A percentile compares a stretch with the other conserved stretches of the same genome.
These are phyloP conservation scores for Letharia columbiana DNA, from an alignment of 495 filamentous ascomycete genomes.

Conservation along the genomic window DNA sequence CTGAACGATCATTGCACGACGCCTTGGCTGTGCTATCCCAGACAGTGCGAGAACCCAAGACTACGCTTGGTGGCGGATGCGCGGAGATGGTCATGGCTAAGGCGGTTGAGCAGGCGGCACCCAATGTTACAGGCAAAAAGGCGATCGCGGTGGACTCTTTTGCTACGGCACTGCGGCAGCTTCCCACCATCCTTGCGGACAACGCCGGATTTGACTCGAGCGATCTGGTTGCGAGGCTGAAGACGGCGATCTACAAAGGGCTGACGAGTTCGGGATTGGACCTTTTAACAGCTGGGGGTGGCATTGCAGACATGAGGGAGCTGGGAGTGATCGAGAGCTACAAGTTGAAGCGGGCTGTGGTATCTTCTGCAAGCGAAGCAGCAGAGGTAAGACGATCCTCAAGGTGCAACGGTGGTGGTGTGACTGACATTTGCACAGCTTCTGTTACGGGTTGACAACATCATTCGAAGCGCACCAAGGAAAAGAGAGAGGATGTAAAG, in stretches of 20 bases:
- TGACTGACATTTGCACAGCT: slow-evolving; percentile 40
- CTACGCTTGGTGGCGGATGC: slow-evolving; percentile 89
- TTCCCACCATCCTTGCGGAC: slow-evolving; percentile 94
- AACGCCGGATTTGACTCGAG: slow-evolving; percentile 94
- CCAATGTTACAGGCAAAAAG: slow-evolving; percentile 93
- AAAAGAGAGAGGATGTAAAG: slow-evolving; percentile 62
- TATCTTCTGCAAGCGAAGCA: slow-evolving; percentile 88
- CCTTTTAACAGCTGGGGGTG: slow-evolving; percentile 79
- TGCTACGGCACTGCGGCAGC: slow-evolving; percentile 76
- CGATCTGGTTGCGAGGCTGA: slow-evolving; percentile 82
- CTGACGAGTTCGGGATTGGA: slow-evolving; percentile 88
- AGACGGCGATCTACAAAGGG: slow-evolving; percentile 88
- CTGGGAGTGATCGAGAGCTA: slow-evolving; percentile 97
- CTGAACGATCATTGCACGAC: slow-evolving; percentile 92
- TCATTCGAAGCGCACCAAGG: slow-evolving; percentile 71
- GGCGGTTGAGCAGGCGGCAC: slow-evolving; percentile 88
- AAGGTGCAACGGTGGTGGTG: not conserved
- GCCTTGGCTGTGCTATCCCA: slow-evolving; percentile 94
- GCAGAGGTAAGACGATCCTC: slow-evolving; percentile 63
- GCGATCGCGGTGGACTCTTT: slow-evolving; percentile 88
- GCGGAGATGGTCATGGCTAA: slow-evolving; percentile 99
- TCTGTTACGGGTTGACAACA: slow-evolving; percentile 77
- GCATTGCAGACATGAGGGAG: slow-evolving; percentile 93
- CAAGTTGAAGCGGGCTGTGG: slow-evolving; percentile 95
- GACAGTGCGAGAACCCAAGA: slow-evolving; percentile 88